Percentiles rank a stretch among this genome's conserved stretches.
These are phyloP conservation scores for Aspergillus cavernicola DNA, from an alignment of 495 filamentous ascomycete species.

Conservation along the genomic window DNA sequence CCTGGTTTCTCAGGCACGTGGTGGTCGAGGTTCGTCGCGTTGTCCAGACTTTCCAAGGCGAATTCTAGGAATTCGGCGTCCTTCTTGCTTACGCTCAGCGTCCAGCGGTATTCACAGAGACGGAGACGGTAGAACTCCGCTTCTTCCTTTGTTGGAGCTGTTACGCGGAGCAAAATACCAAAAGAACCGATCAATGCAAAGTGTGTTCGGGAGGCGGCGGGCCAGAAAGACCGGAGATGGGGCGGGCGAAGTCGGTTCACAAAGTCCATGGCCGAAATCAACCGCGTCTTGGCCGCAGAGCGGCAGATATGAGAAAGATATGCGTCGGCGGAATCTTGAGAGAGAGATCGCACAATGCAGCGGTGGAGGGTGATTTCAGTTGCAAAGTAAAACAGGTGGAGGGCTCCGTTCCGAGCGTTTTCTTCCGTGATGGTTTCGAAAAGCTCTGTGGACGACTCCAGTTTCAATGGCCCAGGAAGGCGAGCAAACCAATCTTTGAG, in stretches of 20 bases:
- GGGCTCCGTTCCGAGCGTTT: slow-evolving; percentile 45
- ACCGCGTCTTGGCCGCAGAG: slow-evolving; percentile 63
- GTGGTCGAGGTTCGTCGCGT: slow-evolving; percentile 41
- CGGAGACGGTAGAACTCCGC: slow-evolving; percentile 90
- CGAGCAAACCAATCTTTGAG: slow-evolving; percentile 57
- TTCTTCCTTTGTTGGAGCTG: slow-evolving; percentile 80
- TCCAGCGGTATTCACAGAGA: slow-evolving; percentile 90
- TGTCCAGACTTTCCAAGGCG: slow-evolving; percentile 47
- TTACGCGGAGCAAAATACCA: slow-evolving; percentile 74
- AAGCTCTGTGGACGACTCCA: slow-evolving; percentile 47
- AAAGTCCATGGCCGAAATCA: slow-evolving; percentile 57
- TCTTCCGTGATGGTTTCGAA: slow-evolving; percentile 40
- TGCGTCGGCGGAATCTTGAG: slow-evolving; percentile 39
- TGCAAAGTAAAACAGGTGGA: slow-evolving; percentile 60
- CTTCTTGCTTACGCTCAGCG: slow-evolving; percentile 77
- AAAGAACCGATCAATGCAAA: slow-evolving; percentile 55
- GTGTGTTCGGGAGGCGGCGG: slow-evolving; percentile 49
- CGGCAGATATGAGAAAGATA: slow-evolving; percentile 90
- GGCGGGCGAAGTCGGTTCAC: slow-evolving; percentile 52
- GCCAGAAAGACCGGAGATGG: slow-evolving; percentile 56
- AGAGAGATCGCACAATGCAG: slow-evolving; percentile 54
- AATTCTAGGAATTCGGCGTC: slow-evolving; percentile 66
- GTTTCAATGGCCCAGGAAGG: slow-evolving; percentile 49
- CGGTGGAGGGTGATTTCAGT: slow-evolving; percentile 61
- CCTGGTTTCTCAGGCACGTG: slow-evolving; percentile 46